Percentiles rank a stretch among this genome's conserved stretches.
phyloP scores from a whole-genome alignment of 768 basidiomycete genomes.

The Boletus reticuloceps region DNA sequence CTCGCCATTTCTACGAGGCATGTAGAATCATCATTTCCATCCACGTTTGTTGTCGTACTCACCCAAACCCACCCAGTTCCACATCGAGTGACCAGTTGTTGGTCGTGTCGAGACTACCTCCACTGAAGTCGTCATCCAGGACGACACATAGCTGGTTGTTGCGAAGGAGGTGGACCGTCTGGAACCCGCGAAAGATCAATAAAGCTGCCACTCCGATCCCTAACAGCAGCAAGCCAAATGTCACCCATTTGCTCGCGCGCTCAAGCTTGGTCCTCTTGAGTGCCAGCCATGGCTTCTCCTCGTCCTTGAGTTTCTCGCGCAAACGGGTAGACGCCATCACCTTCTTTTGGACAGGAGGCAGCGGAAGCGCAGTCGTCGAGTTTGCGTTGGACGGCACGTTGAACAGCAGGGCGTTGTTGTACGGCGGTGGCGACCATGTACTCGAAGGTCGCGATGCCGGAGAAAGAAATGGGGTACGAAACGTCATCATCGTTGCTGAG shows the following conservation, averaged over 20 bases:
- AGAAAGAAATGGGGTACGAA: slow-evolving; percentile 68
- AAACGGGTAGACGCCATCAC: slow-evolving; percentile 47
- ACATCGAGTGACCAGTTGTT: slow-evolving; percentile 48
- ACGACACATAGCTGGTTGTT: slow-evolving; percentile 41
- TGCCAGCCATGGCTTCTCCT: slow-evolving; percentile 48
- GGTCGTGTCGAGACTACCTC: slow-evolving; percentile 39
- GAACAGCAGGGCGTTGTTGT: slow-evolving; percentile 24
- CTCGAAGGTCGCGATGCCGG: slow-evolving; percentile 65
- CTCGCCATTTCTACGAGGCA: slow-evolving; percentile 41
- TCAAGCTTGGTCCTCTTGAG: slow-evolving; percentile 30
- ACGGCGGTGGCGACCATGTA: slow-evolving; percentile 60
- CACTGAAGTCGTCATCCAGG: slow-evolving; percentile 47
- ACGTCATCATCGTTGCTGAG: slow-evolving; percentile 43
- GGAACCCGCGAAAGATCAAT: slow-evolving; percentile 46
- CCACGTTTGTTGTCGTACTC: slow-evolving; percentile 4
- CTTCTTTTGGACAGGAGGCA: slow-evolving; percentile 41
- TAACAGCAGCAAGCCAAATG: slow-evolving; percentile 38
- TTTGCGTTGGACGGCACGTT: slow-evolving; percentile 29
- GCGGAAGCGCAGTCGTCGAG: slow-evolving; percentile 33
- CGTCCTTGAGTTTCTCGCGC: slow-evolving; percentile 45
- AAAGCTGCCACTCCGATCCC: slow-evolving; percentile 42
- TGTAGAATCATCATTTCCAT: slow-evolving; percentile 4
- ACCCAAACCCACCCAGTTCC: slow-evolving; percentile 54
- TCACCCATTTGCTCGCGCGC: slow-evolving; percentile 47
- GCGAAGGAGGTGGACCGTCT: slow-evolving; percentile 36